Evolutionary conservation across 257 asterid species (phyloP).

Genomic region (Catharanthus roseus): DNA sequence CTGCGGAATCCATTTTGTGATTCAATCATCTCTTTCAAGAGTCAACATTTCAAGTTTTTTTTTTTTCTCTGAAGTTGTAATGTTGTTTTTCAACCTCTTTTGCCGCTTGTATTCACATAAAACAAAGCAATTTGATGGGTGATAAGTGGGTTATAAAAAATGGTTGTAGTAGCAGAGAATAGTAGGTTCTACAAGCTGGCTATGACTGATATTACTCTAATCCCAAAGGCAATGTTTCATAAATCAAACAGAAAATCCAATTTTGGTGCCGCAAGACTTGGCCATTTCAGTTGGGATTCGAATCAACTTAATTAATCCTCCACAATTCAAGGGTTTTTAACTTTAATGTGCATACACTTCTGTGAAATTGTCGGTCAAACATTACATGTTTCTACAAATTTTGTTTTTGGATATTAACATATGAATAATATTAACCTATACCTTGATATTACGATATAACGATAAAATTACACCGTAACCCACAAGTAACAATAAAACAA

Average conservation of each 20-base stretch:
- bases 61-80: no score
- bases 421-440: no score
- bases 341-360: neutral
- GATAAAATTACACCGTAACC: neutral
- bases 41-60: no score
- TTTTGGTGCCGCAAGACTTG: slow-evolving; percentile 42
- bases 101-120: no score
- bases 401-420: no score
- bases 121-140: no score
- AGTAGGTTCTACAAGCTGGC: slow-evolving; percentile 7
- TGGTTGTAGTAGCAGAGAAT: neutral
- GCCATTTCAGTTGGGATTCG: slow-evolving; percentile 28
- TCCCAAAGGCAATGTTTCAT: slow-evolving; percentile 34
- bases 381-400: neutral
- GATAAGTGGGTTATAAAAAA: no score
- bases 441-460: no score
- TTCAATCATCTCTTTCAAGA: no score
- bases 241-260: slow-evolving; percentile 35
- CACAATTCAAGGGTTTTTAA: slow-evolving; percentile 22
- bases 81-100: no score
- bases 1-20: no score
- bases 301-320: slow-evolving; percentile 1
- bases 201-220: neutral
- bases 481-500: no score
- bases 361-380: slow-evolving; percentile 34